A percentile compares a stretch with the other conserved stretches of the same genome.
These are phyloP conservation scores for Apiospora phragmitis DNA, from an alignment of 2,329 filamentous ascomycete species.

Conservation along the genomic window DNA sequence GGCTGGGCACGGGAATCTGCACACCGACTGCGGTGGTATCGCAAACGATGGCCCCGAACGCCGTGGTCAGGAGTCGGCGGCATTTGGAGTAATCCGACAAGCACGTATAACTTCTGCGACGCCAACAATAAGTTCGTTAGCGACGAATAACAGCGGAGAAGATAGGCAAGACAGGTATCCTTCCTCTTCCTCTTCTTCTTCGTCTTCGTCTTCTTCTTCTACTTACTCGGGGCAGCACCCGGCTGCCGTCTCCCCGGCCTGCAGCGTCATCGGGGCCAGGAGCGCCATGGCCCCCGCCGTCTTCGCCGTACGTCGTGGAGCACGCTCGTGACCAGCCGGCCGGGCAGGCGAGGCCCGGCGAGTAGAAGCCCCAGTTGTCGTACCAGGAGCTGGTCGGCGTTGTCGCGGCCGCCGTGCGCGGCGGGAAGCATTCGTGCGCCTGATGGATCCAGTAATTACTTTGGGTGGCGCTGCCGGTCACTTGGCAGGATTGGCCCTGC, in stretches of 20 bases:
- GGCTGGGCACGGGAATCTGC: not conserved
- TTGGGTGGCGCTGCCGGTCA: constrained; percentile 10
- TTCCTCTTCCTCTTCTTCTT: too few species aligned
- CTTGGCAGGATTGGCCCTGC: constrained; percentile 22
- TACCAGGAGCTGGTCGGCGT: constrained; percentile 19
- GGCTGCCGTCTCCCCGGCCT: constrained; percentile 15
- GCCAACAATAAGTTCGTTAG: not conserved
- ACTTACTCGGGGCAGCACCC: constrained; percentile 14
- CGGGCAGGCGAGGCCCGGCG: constrained; percentile 22
- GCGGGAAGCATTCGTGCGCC: constrained; percentile 23
- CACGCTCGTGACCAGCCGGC: constrained; percentile 20
- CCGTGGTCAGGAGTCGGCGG: not conserved
- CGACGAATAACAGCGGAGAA: not conserved
- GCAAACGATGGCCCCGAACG: not conserved
- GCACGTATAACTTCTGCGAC: not conserved
- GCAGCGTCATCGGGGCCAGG: constrained; percentile 4
- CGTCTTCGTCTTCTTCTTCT: not conserved
- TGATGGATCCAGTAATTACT: constrained; percentile 12
- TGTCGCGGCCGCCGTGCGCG: constrained; percentile 14
- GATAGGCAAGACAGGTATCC: too few species aligned
- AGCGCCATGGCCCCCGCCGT: constrained; percentile 12
- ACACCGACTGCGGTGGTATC: not conserved
- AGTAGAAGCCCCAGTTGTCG: constrained; percentile 22
- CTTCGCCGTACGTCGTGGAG: constrained; percentile 15
- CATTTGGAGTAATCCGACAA: not conserved